phyloP scores from a whole-genome alignment of 2,329 filamentous ascomycete species.

The Epichloe uncinata region DNA sequence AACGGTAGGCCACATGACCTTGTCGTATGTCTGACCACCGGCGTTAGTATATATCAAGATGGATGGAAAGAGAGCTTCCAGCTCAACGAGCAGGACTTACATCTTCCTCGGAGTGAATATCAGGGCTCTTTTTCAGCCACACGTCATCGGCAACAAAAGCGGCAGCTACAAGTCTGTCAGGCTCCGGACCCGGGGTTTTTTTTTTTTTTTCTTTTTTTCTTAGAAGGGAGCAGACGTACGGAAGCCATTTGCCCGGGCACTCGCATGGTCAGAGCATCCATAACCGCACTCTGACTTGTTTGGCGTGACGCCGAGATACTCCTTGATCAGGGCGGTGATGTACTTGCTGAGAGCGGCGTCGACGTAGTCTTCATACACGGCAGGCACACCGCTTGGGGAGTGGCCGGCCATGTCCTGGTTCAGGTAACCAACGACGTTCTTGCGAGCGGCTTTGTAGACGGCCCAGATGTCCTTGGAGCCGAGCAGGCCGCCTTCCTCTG shows the following conservation, averaged over 20 bases:
- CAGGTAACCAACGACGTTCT: slow-evolving; percentile 30
- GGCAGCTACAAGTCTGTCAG: slow-evolving; percentile 14
- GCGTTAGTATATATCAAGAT: neutral
- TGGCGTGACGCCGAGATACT: slow-evolving; percentile 18
- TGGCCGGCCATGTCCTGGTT: slow-evolving; percentile 40
- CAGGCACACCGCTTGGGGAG: slow-evolving; percentile 30
- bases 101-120: slow-evolving; percentile 22
- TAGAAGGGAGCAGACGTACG: slow-evolving; percentile 13
- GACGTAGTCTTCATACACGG: slow-evolving; percentile 32
- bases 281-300: slow-evolving; percentile 28
- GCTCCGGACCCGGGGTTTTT: neutral
- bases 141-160: slow-evolving; percentile 24
- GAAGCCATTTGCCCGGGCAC: slow-evolving; percentile 23
- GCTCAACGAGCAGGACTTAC: slow-evolving; percentile 13
- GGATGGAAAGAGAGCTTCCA: no score
- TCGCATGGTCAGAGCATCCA: slow-evolving; percentile 30
- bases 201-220: no score
- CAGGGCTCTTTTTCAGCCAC: slow-evolving; percentile 16
- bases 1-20: slow-evolving; percentile 23
- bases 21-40: slow-evolving; percentile 16
- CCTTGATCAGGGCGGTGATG: slow-evolving; percentile 16
- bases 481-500: slow-evolving; percentile 34
- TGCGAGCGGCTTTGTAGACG: slow-evolving; percentile 24
- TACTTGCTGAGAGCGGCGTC: slow-evolving; percentile 28
- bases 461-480: slow-evolving; percentile 31